Base-by-base conservation (phyloP, 2,329 filamentous ascomycete species). In the Monilinia laxa region DNA sequence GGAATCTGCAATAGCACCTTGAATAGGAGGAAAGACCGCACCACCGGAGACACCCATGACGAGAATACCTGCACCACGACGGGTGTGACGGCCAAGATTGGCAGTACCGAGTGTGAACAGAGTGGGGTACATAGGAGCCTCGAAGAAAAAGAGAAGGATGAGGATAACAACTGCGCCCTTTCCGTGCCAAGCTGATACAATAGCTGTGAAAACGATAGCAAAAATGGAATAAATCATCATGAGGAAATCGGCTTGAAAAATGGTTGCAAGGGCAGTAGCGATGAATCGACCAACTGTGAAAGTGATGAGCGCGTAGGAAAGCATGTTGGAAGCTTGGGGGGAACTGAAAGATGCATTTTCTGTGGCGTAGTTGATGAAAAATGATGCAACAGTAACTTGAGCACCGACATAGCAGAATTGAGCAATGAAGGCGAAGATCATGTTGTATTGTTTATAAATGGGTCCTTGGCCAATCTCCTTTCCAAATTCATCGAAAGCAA, bases 351-450 rank as follows among this genome's bases (percentile, higher is more conserved):
- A 78, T 1, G 82, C 76, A 3, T 86, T 87, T 70, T 89, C 85
- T 28, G 80, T 82, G n/a, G 83, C 83, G 74, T 90, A 90, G 79
- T 91, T 91, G 80, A 91, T 90, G 77, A 91, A 91, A 77, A 90
- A 90, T 47, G 77, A 77, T 1, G 87, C 87, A 65, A 89, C 85
- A 66, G 84, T 85, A 45, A 89, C 81, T 75, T 93, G 91, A 0
- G 90, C 86, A 62, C 91, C 91, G 0, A 82, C 89, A 75, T 94
- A 94, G 76, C 87, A 91, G 77, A 93, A 93, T 70, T 94, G 90
- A 0, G 90, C 89, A 70, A 89, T 84, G 0, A 89, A 85, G 11
- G 89, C 91, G 73, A 92, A 90, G 81, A 93, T 92, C 12, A 93
- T 82, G 45, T 86, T 85, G 76, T 91, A 93, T 72, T 91, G 89